phyloP scores from a whole-genome alignment of 2,329 filamentous ascomycete genomes.

The Hymenoscyphus occultus region DNA sequence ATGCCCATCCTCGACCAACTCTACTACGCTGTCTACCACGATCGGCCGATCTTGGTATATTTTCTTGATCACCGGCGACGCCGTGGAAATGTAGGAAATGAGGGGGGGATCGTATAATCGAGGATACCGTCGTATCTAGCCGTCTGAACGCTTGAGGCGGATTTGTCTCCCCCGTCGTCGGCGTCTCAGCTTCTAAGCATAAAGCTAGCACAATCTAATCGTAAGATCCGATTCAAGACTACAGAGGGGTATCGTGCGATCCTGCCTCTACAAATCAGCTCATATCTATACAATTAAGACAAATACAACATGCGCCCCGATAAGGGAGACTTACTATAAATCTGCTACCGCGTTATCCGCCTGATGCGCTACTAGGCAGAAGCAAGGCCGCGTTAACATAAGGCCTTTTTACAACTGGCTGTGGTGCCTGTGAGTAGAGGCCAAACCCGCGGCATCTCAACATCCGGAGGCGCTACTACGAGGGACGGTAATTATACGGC shows the following conservation, averaged over 20 bases:
- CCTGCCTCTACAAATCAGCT: constrained; percentile 20
- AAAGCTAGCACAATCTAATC: constrained; percentile 16
- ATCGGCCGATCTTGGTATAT: constrained; percentile 21
- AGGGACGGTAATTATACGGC: too few relatives aligned
- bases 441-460: too few relatives aligned
- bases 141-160: constrained; percentile 20
- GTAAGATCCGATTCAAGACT: constrained; percentile 7
- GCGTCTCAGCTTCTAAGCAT: constrained; percentile 19
- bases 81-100: constrained; percentile 18
- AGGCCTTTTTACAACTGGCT: too few relatives aligned
- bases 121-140: constrained; percentile 9
- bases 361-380: too few relatives aligned
- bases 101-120: constrained; percentile 14
- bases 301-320: too few relatives aligned
- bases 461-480: too few relatives aligned
- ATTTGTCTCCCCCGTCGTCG: constrained; percentile 16
- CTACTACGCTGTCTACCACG: constrained; percentile 19
- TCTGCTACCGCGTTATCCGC: too few relatives aligned
- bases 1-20: constrained; percentile 19
- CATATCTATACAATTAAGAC: constrained; percentile 15
- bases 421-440: too few relatives aligned
- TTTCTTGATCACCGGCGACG: constrained; percentile 16
- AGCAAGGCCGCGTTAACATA: too few relatives aligned
- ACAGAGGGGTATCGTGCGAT: constrained; percentile 10
- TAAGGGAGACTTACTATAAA: too few relatives aligned